These are phyloP conservation scores for Boletus sp. DNA, from an alignment of 768 basidiomycete genomes.

Conservation along the genomic window DNA sequence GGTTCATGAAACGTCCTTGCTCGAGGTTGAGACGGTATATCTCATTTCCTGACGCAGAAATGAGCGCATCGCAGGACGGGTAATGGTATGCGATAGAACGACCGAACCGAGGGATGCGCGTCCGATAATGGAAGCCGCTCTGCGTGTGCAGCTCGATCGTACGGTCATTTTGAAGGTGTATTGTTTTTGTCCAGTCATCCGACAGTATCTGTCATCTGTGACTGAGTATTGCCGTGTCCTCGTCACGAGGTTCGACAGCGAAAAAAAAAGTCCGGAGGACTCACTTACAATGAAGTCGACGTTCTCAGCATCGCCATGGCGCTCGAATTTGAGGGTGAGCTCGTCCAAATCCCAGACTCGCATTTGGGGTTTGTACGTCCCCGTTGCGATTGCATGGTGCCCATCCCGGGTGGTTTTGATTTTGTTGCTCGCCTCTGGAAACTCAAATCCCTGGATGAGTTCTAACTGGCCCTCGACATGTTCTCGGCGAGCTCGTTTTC, in stretches of 20 bases:
- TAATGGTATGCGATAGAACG: slow-evolving; percentile 91
- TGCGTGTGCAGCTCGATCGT: slow-evolving; percentile 93
- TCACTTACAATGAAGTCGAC: slow-evolving; percentile 95
- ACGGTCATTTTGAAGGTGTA: slow-evolving; percentile 95
- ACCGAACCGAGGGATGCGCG: slow-evolving; percentile 92
- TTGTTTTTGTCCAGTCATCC: slow-evolving; percentile 98
- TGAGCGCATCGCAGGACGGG: slow-evolving; percentile 86
- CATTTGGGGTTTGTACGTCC: slow-evolving; percentile 97
- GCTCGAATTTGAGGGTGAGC: slow-evolving; percentile 90
- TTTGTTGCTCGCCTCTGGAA: slow-evolving; percentile 92
- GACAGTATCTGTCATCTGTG: slow-evolving; percentile 68
- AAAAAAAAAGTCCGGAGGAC: slow-evolving; percentile 25
- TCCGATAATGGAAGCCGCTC: slow-evolving; percentile 86
- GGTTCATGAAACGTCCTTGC: slow-evolving; percentile 88
- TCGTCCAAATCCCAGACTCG: slow-evolving; percentile 94
- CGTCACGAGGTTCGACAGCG: background rate
- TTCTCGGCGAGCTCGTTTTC: slow-evolving; percentile 63
- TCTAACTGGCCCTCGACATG: slow-evolving; percentile 83
- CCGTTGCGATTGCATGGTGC: slow-evolving; percentile 89
- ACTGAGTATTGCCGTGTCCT: background rate
- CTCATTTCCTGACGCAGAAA: slow-evolving; percentile 82
- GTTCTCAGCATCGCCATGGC: slow-evolving; percentile 95
- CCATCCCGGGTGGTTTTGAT: slow-evolving; percentile 91
- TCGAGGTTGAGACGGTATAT: slow-evolving; percentile 94
- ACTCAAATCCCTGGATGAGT: slow-evolving; percentile 94